Evolutionary conservation across 495 filamentous ascomycete species (phyloP), one percentile per base, ranked within the genome.

Genomic region (Glarea lozoyensis): DNA sequence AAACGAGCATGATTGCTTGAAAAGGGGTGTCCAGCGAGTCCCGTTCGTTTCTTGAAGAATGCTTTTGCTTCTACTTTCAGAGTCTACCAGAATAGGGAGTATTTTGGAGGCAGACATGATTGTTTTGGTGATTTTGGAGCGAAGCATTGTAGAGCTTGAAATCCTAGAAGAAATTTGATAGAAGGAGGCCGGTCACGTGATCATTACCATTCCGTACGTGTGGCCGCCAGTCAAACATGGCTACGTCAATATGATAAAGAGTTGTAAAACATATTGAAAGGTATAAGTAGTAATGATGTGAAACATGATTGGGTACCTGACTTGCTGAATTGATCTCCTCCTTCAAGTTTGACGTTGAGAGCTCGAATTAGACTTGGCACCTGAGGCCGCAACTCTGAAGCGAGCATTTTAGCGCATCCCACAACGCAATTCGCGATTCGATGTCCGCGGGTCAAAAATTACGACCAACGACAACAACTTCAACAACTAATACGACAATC

Each of bases 1-100:
- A 52, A 86, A 87, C 9, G 69, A 56, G 54, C 79, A 83, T 15
- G 48, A 50, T 42, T 72, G 67, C 45, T 60, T 59, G 44, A 67
- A 67, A 4, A 77, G 50, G 18, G 73, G 70, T 10, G 56, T 61
- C 76, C 76, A 81, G 43, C 36, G 27, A 16, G 42, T 42, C 30
- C 54, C 57, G 6, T 59, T 55, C 9, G 25, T 42, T 31, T 62
- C 60, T 31, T 57, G 41, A 21, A 62, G 49, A 12, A n/a, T n/a
- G n/a, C n/a, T n/a, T n/a, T n/a, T n/a, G n/a, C n/a, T n/a, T n/a
- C n/a, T n/a, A n/a, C 27, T 19, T 1, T 37, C 50, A 15, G 41
- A 10, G 17, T 21, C 35, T 4, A 16, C 15, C 3, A 10, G 15
- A 9, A 21, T 6, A 21, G 35, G 35, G 5, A 37, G 11, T 10